Conservation (phyloP, 441 rosid species). For the Kokia cookei region DNA sequence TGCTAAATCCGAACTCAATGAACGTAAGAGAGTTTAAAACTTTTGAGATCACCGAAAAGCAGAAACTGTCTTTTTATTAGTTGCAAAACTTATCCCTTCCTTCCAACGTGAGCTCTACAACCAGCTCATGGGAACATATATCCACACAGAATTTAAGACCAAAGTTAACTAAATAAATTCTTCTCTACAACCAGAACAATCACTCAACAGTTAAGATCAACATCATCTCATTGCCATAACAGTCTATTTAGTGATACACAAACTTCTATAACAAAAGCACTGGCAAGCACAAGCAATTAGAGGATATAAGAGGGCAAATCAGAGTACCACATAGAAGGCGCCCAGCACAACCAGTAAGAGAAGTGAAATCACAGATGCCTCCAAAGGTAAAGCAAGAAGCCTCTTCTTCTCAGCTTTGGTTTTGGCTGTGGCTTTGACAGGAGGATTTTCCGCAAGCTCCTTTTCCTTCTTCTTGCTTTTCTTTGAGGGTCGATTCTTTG, state of each 20-base stretch:
- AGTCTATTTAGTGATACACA: neutral
- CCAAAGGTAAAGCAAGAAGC: slow-evolving; percentile 85
- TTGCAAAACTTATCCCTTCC: neutral
- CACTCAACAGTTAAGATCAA: neutral
- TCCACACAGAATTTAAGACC: neutral
- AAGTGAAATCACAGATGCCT: slow-evolving; percentile 70
- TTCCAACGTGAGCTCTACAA: neutral
- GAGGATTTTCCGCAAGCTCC: slow-evolving; percentile 48
- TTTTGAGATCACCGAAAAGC: neutral
- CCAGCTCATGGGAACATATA: neutral
- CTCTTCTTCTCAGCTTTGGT: slow-evolving; percentile 53
- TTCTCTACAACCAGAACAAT: neutral
- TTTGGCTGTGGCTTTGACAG: slow-evolving; percentile 40
- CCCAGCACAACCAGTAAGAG: slow-evolving; percentile 85
- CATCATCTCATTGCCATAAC: neutral
- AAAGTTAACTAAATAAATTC: neutral
- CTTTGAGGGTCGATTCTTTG: slow-evolving; percentile 60
- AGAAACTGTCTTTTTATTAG: neutral
- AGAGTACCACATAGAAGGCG: slow-evolving; percentile 92
- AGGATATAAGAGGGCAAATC: neutral
- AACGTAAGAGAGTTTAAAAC: neutral
- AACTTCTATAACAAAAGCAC: neutral
- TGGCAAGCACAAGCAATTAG: neutral
- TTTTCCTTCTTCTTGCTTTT: slow-evolving; percentile 89
- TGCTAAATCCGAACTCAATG: neutral